A percentile compares a stretch with the other conserved stretches of the same genome.
Conservation (phyloP, 805 yeast genomes). For the Dipodascus albidus region DNA sequence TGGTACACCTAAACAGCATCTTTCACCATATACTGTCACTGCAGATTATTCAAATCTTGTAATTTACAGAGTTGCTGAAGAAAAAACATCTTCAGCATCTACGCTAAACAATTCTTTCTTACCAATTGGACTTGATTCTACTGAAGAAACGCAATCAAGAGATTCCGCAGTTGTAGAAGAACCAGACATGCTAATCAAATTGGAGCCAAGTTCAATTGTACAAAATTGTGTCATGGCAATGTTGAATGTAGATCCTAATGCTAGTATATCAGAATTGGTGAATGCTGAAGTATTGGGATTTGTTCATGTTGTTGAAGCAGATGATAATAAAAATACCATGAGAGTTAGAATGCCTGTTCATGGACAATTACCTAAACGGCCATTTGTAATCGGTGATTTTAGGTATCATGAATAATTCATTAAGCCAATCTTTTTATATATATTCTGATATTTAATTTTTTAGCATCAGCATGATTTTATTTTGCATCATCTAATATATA, state of each 20-base stretch:
- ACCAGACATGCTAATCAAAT: constrained; percentile 24
- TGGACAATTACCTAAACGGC: constrained; percentile 67
- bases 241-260: constrained; percentile 35
- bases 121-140: constrained; percentile 21
- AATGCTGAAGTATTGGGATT: constrained; percentile 65
- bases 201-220: constrained; percentile 32
- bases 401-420: constrained; percentile 65
- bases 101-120: constrained; percentile 20
- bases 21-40: constrained; percentile 81
- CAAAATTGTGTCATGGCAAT: constrained; percentile 71
- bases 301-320: constrained; percentile 58
- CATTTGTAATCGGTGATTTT: constrained; percentile 62
- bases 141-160: constrained; percentile 20
- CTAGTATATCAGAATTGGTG: constrained; percentile 35
- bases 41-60: constrained; percentile 49
- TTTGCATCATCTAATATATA: too few species aligned
- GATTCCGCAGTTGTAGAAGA: constrained; percentile 11
- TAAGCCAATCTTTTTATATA: too few species aligned
- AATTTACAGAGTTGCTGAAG: constrained; percentile 47
- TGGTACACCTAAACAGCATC: constrained; percentile 48
- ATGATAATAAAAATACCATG: constrained; percentile 58
- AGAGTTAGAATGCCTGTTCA: constrained; percentile 80
- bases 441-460: too few species aligned
- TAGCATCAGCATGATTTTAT: too few species aligned
- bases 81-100: constrained; percentile 4